These are phyloP conservation scores for Lachancea lanzarotensis DNA, from an alignment of 805 yeast species.

Conservation along the genomic window DNA sequence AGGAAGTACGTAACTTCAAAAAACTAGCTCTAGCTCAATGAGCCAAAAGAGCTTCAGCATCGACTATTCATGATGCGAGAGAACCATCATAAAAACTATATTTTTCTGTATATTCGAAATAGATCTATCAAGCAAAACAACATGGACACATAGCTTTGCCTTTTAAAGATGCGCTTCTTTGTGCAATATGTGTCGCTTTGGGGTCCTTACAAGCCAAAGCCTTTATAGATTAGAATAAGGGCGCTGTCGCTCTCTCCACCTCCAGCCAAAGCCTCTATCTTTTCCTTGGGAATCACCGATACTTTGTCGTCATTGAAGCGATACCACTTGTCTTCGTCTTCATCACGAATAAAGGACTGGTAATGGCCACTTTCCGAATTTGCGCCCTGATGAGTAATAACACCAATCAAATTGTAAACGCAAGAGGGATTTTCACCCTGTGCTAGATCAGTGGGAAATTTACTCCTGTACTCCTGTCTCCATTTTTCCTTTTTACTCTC, in stretches of 20 bases:
- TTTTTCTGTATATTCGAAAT: slow-evolving; percentile 3
- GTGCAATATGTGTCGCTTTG: background rate
- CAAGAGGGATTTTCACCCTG: slow-evolving; percentile 80
- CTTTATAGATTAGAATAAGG: slow-evolving; percentile 77
- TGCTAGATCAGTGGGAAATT: slow-evolving; percentile 41
- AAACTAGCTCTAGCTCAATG: slow-evolving; percentile 46
- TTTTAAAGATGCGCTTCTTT: background rate
- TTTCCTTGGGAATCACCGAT: slow-evolving; percentile 66
- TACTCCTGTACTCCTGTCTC: slow-evolving; percentile 38
- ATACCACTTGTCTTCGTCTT: slow-evolving; percentile 84
- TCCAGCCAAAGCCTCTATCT: slow-evolving; percentile 81
- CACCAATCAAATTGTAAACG: slow-evolving; percentile 73
- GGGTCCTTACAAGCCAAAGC: slow-evolving; percentile 49
- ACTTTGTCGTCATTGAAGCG: slow-evolving; percentile 92
- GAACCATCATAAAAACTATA: background rate
- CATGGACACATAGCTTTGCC: background rate
- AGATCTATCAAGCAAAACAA: slow-evolving; percentile 1
- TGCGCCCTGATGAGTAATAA: slow-evolving; percentile 91
- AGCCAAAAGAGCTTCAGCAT: background rate
- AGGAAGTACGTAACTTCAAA: slow-evolving; percentile 66
- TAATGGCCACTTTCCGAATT: slow-evolving; percentile 97
- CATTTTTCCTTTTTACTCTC: slow-evolving; percentile 49
- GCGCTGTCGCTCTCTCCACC: slow-evolving; percentile 99
- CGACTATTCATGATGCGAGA: background rate
- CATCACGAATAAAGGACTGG: slow-evolving; percentile 80